Conservation (phyloP, 129 eudicot genomes). For the Tagetes erecta region DNA sequence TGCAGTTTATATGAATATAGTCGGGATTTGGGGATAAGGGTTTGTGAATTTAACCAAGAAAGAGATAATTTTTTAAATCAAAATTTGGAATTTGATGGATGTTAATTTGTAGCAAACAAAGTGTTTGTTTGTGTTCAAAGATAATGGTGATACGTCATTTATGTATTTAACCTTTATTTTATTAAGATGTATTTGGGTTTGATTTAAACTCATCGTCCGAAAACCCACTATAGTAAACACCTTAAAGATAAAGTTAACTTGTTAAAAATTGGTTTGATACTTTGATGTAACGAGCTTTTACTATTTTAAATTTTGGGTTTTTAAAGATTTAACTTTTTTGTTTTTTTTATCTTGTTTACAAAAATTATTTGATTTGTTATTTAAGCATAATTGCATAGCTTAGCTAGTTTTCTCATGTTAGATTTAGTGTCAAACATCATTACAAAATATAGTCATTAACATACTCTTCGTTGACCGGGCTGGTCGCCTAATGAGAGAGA, state of each 20-base stretch:
- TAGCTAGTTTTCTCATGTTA: too few relatives aligned
- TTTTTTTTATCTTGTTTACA: too few relatives aligned
- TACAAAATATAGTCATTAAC: too few relatives aligned
- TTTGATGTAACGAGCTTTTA: neutral
- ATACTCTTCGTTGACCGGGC: too few relatives aligned
- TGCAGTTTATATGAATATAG: too few relatives aligned
- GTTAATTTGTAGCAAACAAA: constrained; percentile 11
- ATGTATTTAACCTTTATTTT: neutral
- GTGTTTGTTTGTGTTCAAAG: constrained; percentile 1
- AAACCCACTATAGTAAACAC: too few relatives aligned
- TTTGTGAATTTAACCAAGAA: neutral
- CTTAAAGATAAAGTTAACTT: neutral
- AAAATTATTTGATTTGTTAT: too few relatives aligned
- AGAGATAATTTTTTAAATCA: too few relatives aligned
- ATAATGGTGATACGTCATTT: constrained; percentile 22
- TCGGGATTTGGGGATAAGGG: too few relatives aligned
- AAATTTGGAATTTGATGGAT: neutral
- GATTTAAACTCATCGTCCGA: neutral
- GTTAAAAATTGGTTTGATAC: neutral
- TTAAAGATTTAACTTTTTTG: neutral
- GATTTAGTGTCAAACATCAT: too few relatives aligned
- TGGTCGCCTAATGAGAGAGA: too few relatives aligned
- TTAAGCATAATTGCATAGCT: too few relatives aligned
- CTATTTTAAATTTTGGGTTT: neutral
- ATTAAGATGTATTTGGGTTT: neutral